Evolutionary conservation across 495 filamentous ascomycete genomes (phyloP).

Genomic region (Penicillium manginii): DNA sequence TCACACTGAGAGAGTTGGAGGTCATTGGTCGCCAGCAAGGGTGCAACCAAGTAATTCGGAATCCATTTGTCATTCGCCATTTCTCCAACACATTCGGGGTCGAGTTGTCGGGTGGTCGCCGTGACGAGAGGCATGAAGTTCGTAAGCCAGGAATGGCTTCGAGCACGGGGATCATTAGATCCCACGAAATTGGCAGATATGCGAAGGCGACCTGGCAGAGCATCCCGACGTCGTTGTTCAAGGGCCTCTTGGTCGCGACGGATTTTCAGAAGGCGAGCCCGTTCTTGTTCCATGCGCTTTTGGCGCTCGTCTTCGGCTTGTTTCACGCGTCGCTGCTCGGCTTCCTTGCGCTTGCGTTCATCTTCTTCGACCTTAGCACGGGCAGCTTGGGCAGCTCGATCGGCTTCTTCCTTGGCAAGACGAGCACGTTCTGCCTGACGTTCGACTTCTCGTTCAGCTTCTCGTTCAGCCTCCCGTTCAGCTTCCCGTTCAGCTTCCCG

Average conservation of each 20-base stretch:
- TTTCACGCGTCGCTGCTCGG: constrained; percentile 54
- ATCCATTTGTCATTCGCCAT: constrained; percentile 69
- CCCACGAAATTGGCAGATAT: constrained; percentile 53
- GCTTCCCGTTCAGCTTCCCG: constrained; percentile 48
- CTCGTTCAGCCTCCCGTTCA: constrained; percentile 34
- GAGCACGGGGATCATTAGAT: constrained; percentile 49
- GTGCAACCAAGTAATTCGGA: constrained; percentile 74
- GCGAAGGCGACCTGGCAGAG: constrained; percentile 54
- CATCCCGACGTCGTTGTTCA: constrained; percentile 61
- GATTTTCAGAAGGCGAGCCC: constrained; percentile 50
- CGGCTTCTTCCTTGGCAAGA: constrained; percentile 48
- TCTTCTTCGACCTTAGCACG: constrained; percentile 56
- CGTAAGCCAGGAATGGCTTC: constrained; percentile 47
- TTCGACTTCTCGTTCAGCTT: constrained; percentile 32
- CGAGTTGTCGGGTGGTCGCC: constrained; percentile 51
- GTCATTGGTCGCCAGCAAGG: constrained; percentile 77
- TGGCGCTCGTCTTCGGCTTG: constrained; percentile 59
- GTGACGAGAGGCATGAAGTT: constrained; percentile 58
- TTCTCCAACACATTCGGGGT: constrained; percentile 44
- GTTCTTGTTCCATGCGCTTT: constrained; percentile 61
- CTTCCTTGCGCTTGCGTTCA: constrained; percentile 55
- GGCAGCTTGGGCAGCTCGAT: constrained; percentile 44
- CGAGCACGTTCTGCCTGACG: constrained; percentile 52
- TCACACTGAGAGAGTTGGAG: constrained; percentile 72
- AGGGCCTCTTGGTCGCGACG: constrained; percentile 57